Evolutionary conservation across 2,329 filamentous ascomycete genomes (phyloP), one percentile per base, ranked within the genome.

Genomic region (Fusarium redolens): DNA sequence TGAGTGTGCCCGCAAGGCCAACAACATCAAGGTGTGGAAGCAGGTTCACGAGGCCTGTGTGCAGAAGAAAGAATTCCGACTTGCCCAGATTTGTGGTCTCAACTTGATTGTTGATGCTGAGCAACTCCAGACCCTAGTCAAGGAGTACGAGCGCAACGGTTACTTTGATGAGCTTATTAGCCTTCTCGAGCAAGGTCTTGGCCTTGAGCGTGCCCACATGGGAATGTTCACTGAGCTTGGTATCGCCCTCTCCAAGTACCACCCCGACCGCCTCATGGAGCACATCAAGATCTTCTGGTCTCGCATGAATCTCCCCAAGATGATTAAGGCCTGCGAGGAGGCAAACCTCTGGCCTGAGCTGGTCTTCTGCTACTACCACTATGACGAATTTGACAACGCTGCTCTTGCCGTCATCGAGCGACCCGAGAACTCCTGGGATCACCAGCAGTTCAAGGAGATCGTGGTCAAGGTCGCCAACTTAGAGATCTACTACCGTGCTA

Each of bases 401-500:
- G 95, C 95, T 52, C 89, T 99, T 61, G 94, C 96, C 22, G 97
- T 99, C 86, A 99, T 99, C 90, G 96, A 99, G 86, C 94, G 95
- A 76, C 93, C 96, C 17, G 92, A 97, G 75, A 97, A 98, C 86
- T 95, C 96, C 3, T 99, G 96, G 96, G 97, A 99, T 83, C 96
- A 99, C 85, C 95, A 98, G 82, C 96, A 97, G 54, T 99, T 99
- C 91, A 99, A 99, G 88, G 97, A 99, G 81, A 98, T 97, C 57
- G 89, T 97, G 64, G 91, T 97, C 85, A 99, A 99, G 89, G 96
- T 98, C 74, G 94, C 95, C 79, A 99, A 99, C 85, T 85, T 99
- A 79, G 97, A 99, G 84, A 99, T 99, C 78, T 99, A 98, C 87
- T 99, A 99, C 88, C 93, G 96, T 60, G 94, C 94, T 33, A 89